These are phyloP conservation scores for Dothiorella sarmentorum DNA, from an alignment of 2,329 filamentous ascomycete genomes.

Conservation along the genomic window DNA sequence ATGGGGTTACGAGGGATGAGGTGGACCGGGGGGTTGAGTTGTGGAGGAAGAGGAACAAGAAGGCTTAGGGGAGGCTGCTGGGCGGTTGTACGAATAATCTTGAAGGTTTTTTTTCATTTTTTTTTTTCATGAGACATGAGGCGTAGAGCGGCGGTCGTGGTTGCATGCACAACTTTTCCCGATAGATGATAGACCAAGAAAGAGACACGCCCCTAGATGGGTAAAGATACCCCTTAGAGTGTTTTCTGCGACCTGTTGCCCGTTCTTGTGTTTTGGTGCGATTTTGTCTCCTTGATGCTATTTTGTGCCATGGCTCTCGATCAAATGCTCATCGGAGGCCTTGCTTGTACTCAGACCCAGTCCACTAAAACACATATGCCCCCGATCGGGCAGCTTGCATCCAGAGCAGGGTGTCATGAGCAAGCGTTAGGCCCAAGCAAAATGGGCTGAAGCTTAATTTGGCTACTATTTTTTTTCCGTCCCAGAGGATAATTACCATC, in stretches of 20 bases:
- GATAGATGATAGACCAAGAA: neutral
- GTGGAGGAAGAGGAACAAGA: slow-evolving; percentile 72
- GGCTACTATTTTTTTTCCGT: neutral
- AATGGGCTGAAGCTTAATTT: neutral
- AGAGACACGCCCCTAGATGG: neutral
- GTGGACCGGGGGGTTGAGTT: slow-evolving; percentile 74
- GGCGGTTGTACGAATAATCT: too few species aligned
- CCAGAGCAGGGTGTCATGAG: neutral
- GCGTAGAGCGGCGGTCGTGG: neutral
- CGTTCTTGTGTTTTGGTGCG: neutral
- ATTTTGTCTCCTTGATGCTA: too few species aligned
- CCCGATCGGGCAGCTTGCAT: neutral
- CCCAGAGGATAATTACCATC: neutral
- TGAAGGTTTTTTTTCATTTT: too few species aligned
- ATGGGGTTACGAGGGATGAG: slow-evolving; percentile 74
- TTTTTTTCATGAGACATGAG: neutral
- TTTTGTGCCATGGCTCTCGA: too few species aligned
- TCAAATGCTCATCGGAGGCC: too few species aligned
- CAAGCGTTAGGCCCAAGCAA: neutral
- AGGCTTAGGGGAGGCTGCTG: slow-evolving; percentile 15
- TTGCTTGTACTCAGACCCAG: too few species aligned
- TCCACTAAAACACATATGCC: too few species aligned
- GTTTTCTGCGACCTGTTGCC: too few species aligned
- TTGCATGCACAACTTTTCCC: neutral
- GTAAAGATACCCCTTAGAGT: neutral